Evolutionary conservation across 129 eudicot genomes (phyloP).

Genomic region (Dittrichia graveolens): DNA sequence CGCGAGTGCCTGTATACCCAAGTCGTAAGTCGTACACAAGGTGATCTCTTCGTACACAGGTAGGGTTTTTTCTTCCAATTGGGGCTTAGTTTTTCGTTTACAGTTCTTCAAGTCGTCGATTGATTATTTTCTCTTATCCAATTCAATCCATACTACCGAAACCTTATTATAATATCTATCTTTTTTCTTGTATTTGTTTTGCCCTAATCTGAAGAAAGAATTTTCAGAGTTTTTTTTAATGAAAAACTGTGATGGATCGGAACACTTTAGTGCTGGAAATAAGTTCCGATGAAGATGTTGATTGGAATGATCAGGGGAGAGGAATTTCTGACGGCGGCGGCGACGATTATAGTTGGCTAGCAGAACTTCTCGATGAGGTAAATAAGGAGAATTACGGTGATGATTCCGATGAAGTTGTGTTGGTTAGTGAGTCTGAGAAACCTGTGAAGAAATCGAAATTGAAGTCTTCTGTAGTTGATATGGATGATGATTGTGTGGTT

Average conservation of each 20-base stretch:
- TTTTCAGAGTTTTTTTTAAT: conserved; percentile 19
- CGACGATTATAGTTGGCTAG: conserved; percentile 51
- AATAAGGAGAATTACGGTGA: conserved; percentile 40
- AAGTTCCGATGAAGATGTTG: conserved; percentile 73
- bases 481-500: conserved; percentile 86
- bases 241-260: conserved; percentile 47
- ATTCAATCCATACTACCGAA: background rate
- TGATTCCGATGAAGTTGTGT: conserved; percentile 49
- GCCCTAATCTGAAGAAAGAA: background rate
- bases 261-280: conserved; percentile 44
- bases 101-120: background rate
- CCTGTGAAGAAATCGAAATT: conserved; percentile 34
- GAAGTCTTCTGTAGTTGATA: conserved; percentile 28
- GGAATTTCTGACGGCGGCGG: conserved; percentile 31
- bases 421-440: conserved; percentile 47
- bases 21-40: conserved; percentile 18
- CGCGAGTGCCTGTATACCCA: background rate
- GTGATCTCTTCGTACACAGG: background rate
- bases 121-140: background rate
- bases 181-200: background rate
- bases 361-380: conserved; percentile 51
- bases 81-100: conserved; percentile 4
- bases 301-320: conserved; percentile 35
- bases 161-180: background rate
- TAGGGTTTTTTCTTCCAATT: conserved; percentile 19